Base-by-base conservation (phyloP, 2,329 filamentous ascomycete species). In the Blastomyces silverae region DNA sequence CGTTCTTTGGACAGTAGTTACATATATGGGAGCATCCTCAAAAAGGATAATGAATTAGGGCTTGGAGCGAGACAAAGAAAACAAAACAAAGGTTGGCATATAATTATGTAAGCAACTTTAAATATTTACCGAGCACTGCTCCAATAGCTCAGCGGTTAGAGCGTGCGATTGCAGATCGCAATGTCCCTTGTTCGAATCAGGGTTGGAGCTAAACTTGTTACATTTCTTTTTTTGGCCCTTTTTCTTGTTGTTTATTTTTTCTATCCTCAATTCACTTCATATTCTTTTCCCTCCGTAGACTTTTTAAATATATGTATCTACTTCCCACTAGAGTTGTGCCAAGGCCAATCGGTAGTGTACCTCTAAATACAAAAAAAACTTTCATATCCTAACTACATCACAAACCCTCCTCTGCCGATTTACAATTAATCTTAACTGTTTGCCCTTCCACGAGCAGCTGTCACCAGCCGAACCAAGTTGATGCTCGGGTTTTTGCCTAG, bases 351-450 rank as follows among this genome's bases (percentile, higher is more conserved):
- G 34, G 34, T 5, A 37, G 34, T 37, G 8, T 10, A 1, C 34
- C 34, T 11, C 48, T 25, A 17, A 53, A 28, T 28, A 57, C 57
- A 39, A 17, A 42, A 25, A 42, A 42, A 25, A 42, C 3, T 3
- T 48, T 34, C 67, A 85, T 60, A 88, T 81, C 48, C 28, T 75
- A 65, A 84, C 71, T 22, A 82, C 82, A 69, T 87, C 76, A 72
- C 83, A 81, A 25, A 89, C 85, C 67, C 78, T 83, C 69, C 87
- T 80, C 69, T 87, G 82, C 68, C 81, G 81, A 53, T 83, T 82
- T 1, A 90, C 84, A 11, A 88, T 78, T 60, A 90, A 74, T 64
- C 86, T 79, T 68, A 90, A 76, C 73, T 90, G 87, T 67, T 80
- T 78, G 7, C 81, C 81, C 34, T 79, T 74, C 70, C 78, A 81